phyloP scores from a whole-genome alignment of 106 monocot genomes.

The Dioscorea dumetorum region DNA sequence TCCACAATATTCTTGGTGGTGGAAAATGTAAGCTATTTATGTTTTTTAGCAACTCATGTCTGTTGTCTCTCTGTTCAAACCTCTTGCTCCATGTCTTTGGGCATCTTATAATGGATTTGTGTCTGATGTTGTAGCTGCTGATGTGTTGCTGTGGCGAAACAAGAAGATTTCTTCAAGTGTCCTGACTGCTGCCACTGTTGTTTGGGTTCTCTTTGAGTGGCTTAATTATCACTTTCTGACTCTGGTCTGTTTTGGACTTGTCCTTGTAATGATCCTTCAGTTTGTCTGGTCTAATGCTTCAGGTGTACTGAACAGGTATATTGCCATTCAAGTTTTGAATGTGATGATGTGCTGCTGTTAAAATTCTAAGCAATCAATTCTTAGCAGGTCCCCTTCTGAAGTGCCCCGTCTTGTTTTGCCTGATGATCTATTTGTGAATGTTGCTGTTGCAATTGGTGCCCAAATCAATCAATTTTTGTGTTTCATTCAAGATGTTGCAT shows the following conservation, averaged over 20 bases:
- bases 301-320: constrained; percentile 52
- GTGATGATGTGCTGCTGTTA: background rate
- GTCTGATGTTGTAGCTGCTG: constrained; percentile 27
- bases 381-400: constrained; percentile 51
- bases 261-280: constrained; percentile 31
- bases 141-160: constrained; percentile 44
- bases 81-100: background rate
- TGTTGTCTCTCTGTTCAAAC: background rate
- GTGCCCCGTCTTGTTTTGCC: constrained; percentile 77
- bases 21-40: constrained; percentile 28
- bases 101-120: background rate
- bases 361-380: constrained; percentile 5
- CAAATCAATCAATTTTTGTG: constrained; percentile 79
- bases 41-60: background rate
- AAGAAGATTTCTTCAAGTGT: constrained; percentile 36
- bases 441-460: constrained; percentile 52
- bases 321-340: constrained; percentile 3
- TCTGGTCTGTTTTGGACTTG: constrained; percentile 32
- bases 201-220: constrained; percentile 53
- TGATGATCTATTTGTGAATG: constrained; percentile 67
- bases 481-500: constrained; percentile 87
- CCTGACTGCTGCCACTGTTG: constrained; percentile 28
- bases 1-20: constrained; percentile 74
- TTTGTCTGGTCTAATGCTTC: constrained; percentile 38
- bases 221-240: constrained; percentile 43